These are phyloP conservation scores for Trichoderma sp. DNA, from an alignment of 2,329 filamentous ascomycete species.

Conservation along the genomic window DNA sequence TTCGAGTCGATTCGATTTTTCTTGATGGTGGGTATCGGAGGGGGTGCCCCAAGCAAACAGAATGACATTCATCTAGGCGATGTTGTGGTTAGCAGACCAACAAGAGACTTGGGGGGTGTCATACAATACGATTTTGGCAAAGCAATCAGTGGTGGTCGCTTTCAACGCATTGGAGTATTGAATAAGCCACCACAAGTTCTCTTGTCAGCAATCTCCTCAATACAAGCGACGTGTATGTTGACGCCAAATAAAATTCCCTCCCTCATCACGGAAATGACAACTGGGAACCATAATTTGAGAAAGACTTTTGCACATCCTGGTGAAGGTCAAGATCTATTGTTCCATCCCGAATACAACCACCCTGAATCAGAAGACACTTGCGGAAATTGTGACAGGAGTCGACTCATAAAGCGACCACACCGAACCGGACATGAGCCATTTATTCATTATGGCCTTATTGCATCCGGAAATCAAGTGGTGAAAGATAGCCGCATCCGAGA, in stretches of 20 bases:
- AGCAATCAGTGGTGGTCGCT: not conserved
- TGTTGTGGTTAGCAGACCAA: not conserved
- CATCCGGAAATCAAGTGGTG: constrained; percentile 5
- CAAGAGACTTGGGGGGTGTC: not conserved
- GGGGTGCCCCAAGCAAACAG: not conserved
- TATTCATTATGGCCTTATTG: constrained; percentile 7
- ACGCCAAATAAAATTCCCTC: not conserved
- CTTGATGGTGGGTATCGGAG: constrained; percentile 3
- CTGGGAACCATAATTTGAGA: not conserved
- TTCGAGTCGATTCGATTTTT: constrained; percentile 19
- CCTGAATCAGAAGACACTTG: not conserved
- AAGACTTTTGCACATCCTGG: not conserved
- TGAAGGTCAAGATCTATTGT: constrained; percentile 9
- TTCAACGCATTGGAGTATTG: not conserved
- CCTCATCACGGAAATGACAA: not conserved
- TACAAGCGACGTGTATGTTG: not conserved
- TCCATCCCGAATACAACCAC: not conserved
- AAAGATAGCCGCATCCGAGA: not conserved
- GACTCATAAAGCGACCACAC: not conserved
- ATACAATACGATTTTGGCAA: constrained; percentile 9
- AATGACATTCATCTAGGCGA: not conserved
- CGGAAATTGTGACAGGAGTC: not conserved
- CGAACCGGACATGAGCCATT: not conserved
- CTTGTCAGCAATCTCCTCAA: not conserved
- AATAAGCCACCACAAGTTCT: not conserved